Evolutionary conservation across 2,329 filamentous ascomycete species (phyloP).

Genomic region (Claviceps quebecensis): DNA sequence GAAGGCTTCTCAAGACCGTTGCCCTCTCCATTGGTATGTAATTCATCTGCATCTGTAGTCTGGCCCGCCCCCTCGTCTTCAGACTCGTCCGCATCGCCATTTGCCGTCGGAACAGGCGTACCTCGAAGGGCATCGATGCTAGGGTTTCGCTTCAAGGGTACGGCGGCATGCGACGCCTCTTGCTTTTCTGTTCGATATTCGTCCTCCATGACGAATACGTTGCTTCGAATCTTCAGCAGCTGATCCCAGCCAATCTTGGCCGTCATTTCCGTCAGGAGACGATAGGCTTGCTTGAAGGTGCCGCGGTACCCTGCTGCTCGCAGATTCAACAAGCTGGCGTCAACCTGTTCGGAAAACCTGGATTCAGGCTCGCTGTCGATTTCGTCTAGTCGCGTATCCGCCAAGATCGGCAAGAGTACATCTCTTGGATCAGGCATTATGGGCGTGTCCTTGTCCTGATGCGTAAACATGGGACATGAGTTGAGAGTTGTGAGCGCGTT

Average conservation of each 20-base stretch:
- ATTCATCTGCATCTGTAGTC: constrained; percentile 18
- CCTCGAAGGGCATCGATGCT: constrained; percentile 68
- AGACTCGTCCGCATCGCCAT: constrained; percentile 26
- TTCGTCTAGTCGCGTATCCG: constrained; percentile 84
- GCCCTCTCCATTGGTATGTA: constrained; percentile 24
- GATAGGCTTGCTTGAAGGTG: constrained; percentile 90
- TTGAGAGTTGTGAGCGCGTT: constrained; percentile 89
- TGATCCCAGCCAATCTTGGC: constrained; percentile 97
- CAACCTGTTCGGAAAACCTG: constrained; percentile 70
- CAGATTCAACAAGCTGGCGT: constrained; percentile 72
- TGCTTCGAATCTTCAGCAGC: constrained; percentile 82
- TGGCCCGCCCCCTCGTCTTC: constrained; percentile 18
- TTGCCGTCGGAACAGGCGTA: constrained; percentile 45
- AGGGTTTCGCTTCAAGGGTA: constrained; percentile 49
- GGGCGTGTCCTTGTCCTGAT: constrained; percentile 94
- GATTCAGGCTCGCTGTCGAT: constrained; percentile 85
- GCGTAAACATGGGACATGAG: constrained; percentile 99
- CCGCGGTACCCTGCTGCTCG: constrained; percentile 84
- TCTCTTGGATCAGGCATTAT: constrained; percentile 86
- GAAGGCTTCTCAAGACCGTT: constrained; percentile 59
- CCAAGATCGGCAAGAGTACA: constrained; percentile 72
- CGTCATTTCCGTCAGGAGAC: constrained; percentile 87
- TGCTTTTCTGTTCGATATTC: constrained; percentile 88
- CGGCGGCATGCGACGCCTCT: constrained; percentile 31
- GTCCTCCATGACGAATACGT: constrained; percentile 98